phyloP scores from a whole-genome alignment of 2,329 filamentous ascomycete species.

The Aspergillus caelatus region DNA sequence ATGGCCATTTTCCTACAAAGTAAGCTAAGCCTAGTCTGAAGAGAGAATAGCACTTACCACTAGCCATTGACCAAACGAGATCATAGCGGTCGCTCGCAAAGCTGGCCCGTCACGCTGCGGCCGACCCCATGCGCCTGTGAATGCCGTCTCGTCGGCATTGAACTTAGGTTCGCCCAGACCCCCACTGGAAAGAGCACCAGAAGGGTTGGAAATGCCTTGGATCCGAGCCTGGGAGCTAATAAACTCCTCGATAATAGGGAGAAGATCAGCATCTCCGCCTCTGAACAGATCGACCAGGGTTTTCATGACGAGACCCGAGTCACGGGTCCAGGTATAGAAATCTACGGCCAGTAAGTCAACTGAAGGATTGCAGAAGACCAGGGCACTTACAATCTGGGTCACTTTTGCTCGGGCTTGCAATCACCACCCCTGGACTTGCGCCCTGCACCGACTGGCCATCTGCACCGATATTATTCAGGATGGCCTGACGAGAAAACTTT shows the following conservation, averaged over 20 bases:
- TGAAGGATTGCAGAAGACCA: not conserved
- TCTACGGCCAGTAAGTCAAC: conserved; percentile 51
- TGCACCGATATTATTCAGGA: conserved; percentile 60
- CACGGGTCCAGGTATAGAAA: conserved; percentile 78
- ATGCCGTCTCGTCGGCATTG: conserved; percentile 64
- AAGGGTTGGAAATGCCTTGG: conserved; percentile 70
- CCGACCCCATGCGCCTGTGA: conserved; percentile 69
- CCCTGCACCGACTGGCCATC: conserved; percentile 53
- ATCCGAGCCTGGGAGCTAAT: conserved; percentile 67
- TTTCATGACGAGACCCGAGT: conserved; percentile 72
- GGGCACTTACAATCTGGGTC: conserved; percentile 56
- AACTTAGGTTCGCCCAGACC: conserved; percentile 74
- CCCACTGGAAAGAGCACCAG: conserved; percentile 55
- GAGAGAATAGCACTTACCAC: conserved; percentile 39
- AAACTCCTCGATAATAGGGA: conserved; percentile 67
- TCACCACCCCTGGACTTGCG: conserved; percentile 54
- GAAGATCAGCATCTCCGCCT: conserved; percentile 61
- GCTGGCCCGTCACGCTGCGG: conserved; percentile 81
- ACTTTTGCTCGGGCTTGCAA: conserved; percentile 59
- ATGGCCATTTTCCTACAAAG: conserved; percentile 55
- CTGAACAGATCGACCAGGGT: conserved; percentile 68
- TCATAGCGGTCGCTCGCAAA: conserved; percentile 72
- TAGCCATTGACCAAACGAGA: conserved; percentile 73
- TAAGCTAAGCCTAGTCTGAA: not conserved
- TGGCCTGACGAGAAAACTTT: conserved; percentile 11